Evolutionary conservation across 768 basidiomycete species (phyloP).

Genomic region (Clitopilus hobsonii): DNA sequence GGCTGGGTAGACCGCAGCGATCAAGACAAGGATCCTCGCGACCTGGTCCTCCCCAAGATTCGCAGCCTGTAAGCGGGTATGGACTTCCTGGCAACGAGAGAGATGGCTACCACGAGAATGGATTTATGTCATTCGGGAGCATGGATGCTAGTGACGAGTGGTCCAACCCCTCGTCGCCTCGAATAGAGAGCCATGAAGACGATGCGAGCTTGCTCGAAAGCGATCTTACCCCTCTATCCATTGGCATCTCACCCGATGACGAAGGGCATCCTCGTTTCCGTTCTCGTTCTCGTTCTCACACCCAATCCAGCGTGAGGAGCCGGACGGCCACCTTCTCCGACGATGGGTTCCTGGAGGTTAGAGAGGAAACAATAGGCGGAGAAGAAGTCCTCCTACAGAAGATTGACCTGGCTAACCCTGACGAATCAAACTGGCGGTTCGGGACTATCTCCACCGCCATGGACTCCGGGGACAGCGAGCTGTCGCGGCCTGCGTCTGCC

Average conservation of each 20-base stretch:
- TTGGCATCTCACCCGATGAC: not conserved
- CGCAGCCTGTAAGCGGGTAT: not conserved
- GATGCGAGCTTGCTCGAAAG: not conserved
- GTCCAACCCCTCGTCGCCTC: no score
- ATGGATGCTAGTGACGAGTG: no score
- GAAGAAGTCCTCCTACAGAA: not conserved
- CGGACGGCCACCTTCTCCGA: not conserved
- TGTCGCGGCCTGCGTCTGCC: not conserved
- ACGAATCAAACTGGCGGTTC: not conserved
- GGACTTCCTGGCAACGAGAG: not conserved
- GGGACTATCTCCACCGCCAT: not conserved
- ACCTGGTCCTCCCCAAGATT: not conserved
- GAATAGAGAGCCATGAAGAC: not conserved
- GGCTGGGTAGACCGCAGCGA: no score
- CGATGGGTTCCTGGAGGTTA: not conserved
- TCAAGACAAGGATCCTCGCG: not conserved
- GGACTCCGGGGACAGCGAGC: not conserved
- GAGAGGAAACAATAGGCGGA: not conserved
- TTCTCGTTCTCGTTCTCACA: not conserved
- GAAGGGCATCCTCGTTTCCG: not conserved
- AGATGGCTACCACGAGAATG: no score
- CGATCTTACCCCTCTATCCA: not conserved
- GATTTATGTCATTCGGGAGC: no score
- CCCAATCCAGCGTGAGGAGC: not conserved
- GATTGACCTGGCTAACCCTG: not conserved